Base-by-base conservation (phyloP, 2,329 filamentous ascomycete genomes). In the Penicillium nordicum region DNA sequence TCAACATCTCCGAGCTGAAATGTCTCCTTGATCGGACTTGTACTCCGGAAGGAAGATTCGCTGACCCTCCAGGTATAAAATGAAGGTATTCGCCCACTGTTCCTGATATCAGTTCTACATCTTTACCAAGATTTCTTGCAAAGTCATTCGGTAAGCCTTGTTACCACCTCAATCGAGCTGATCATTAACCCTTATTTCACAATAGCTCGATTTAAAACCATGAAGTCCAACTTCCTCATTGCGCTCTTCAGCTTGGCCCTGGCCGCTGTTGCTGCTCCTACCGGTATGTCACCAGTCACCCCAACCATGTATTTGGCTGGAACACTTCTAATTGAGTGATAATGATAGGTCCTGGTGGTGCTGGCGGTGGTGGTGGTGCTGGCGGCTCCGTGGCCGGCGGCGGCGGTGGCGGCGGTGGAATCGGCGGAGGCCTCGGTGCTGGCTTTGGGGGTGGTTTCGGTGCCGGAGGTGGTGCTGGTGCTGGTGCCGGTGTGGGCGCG, bases 201-300 rank as follows among this genome's bases (percentile, higher is more conserved):
- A 34, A 10, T 18, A 56, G 42, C 16, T 41, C 34, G 4, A 44
- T 50, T 32, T 23, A 12, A 21, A 40, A 36, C 6, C 14, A 55
- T 56, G 53, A 56, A 52, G 49, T 14, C 48, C 4, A 52, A 56
- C 36, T 36, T 52, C 34, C n/a, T 56, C 16, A 14, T 55, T n/a
- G 48, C 34, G 4, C 36, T 56, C 36, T 30, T 56, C 12, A 38
- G 53, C 16, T 14, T 56, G 42, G 48, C 53, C 37, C 12, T 56
- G 30, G 48, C 34, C 16, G 53, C 42, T 36, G 30, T 52, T 38
- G 53, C 53, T 23, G 53, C 36, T 3, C 53, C 53, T n/a, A 56
- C 47, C 9, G 36, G 53, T 52, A 27, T n/a, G 29, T 40, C 12
- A 34, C 8, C 5, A 23, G 9, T 5, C 14, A 25, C 5, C 6